Base-by-base conservation (phyloP, 352 stramenopile genomes). In the Globisporangium emineosum region DNA sequence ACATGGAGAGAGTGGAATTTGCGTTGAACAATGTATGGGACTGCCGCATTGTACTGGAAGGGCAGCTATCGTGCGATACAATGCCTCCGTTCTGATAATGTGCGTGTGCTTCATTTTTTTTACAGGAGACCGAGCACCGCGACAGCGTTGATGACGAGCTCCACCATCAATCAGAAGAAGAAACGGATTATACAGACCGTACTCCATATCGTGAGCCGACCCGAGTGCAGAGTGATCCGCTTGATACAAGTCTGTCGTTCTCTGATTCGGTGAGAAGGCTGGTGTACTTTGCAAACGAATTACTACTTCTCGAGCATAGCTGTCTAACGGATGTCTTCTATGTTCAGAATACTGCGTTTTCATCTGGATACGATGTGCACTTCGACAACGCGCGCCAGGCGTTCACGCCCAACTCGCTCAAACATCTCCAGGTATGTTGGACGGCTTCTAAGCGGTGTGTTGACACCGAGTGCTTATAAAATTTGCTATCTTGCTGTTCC, bases 331-430 rank as follows among this genome's bases (percentile, higher is more conserved):
- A 27, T 59, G 42, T 55, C 23, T 32, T 35, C 6, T 42, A 10
- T 43, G 19, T 60, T 32, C 30, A 87, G 78, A 71, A 67, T 25
- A 90, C 83, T n/a, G 73, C 72, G 29, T 62, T 81, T 57, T 90
- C 79, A 27, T 90, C 79, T 27, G 81, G 83, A 25, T 90, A 79
- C 45, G 81, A 92, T 29, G 65, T 91, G 6, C 78, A 91, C 60
- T 81, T 91, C 63, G 84, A 93, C 62, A 76, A 47, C 3, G 29
- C 64, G 4, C 71, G 75, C 10, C 66, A 82, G 2, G 72, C 73
- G 23, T 87, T 83, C 59, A 93, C 81, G 5, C 84, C 84, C 0
- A 93, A 90, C 59, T 88, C 81, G 40, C 63, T 90, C 43, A 91
- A 86, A 59, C 71, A 89, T 64, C 61, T 93, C 3, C 81, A 91